These are phyloP conservation scores for Nicotiana knightiana DNA, from an alignment of 257 asterid species.

Conservation along the genomic window DNA sequence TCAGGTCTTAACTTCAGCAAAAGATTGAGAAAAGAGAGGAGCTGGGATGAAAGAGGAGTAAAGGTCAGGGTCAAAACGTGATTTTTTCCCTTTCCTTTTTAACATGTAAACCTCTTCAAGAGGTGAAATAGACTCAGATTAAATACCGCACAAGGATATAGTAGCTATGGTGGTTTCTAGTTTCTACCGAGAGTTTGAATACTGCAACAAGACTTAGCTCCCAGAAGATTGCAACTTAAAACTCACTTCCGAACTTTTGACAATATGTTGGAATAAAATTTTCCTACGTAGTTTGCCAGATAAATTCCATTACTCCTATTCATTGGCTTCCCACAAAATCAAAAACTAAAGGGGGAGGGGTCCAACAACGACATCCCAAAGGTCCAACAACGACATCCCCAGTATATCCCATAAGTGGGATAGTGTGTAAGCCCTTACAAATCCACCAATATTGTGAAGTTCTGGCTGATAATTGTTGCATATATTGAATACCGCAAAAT, in stretches of 20 bases:
- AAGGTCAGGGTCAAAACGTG: neutral
- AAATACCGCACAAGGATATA: too few species aligned
- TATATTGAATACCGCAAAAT: neutral
- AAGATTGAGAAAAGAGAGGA: neutral
- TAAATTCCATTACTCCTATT: neutral
- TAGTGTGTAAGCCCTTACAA: too few species aligned
- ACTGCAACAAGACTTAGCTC: too few species aligned
- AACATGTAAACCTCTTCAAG: neutral
- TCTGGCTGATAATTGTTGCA: neutral
- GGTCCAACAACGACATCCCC: neutral
- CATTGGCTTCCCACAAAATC: neutral
- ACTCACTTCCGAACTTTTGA: too few species aligned
- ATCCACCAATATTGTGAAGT: neutral
- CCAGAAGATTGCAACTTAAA: too few species aligned
- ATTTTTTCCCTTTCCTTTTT: neutral
- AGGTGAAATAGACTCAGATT: too few species aligned
- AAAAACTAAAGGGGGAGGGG: neutral
- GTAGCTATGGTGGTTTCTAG: too few species aligned
- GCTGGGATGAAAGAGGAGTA: neutral
- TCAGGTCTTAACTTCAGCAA: neutral
- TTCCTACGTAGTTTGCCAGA: too few species aligned
- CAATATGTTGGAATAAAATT: too few species aligned
- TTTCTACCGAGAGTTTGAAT: too few species aligned
- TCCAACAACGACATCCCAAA: neutral
- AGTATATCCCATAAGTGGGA: too few species aligned